Evolutionary conservation across 768 basidiomycete genomes (phyloP).

Genomic region (Leccinum subtestaceum): DNA sequence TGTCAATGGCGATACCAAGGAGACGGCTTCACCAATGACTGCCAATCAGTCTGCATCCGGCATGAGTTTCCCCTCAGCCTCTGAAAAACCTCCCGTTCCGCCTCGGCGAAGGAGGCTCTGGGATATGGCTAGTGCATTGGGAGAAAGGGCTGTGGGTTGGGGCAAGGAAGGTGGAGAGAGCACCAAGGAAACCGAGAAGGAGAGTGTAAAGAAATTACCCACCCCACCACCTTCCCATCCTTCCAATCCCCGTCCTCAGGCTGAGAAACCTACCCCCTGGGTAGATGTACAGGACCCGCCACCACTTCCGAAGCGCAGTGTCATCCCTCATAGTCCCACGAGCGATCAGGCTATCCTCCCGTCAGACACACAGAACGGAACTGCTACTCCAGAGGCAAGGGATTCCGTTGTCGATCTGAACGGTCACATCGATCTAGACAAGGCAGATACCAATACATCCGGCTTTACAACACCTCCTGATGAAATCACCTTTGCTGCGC

Average conservation of each 20-base stretch:
- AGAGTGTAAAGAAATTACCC: slow-evolving; percentile 13
- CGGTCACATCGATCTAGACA: slow-evolving; percentile 8
- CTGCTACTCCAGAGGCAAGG: background rate
- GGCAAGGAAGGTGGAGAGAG: slow-evolving; percentile 35
- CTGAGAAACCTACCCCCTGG: slow-evolving; percentile 13
- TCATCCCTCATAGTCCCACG: slow-evolving; percentile 31
- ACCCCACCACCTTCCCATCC: slow-evolving; percentile 27
- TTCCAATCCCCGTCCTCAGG: slow-evolving; percentile 21
- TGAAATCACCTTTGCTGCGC: slow-evolving; percentile 20
- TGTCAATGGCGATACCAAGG: slow-evolving; percentile 10
- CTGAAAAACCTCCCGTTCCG: slow-evolving; percentile 58
- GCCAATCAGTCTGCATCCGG: slow-evolving; percentile 4
- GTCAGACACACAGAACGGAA: slow-evolving; percentile 1
- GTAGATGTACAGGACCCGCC: slow-evolving; percentile 34
- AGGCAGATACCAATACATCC: slow-evolving; percentile 7
- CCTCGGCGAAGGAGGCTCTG: slow-evolving; percentile 62
- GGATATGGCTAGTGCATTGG: slow-evolving; percentile 64
- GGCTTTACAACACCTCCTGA: slow-evolving; percentile 20
- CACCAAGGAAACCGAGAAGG: slow-evolving; percentile 37
- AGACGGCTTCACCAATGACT: background rate
- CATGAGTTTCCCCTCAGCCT: background rate
- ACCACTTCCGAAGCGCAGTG: slow-evolving; percentile 50
- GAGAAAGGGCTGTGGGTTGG: slow-evolving; percentile 60
- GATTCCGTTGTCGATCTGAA: slow-evolving; percentile 5
- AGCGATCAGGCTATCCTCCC: slow-evolving; percentile 5